Percentiles rank a stretch among this genome's conserved stretches.
phyloP scores from a whole-genome alignment of 768 basidiomycete species.

The Termitomyces sp. region DNA sequence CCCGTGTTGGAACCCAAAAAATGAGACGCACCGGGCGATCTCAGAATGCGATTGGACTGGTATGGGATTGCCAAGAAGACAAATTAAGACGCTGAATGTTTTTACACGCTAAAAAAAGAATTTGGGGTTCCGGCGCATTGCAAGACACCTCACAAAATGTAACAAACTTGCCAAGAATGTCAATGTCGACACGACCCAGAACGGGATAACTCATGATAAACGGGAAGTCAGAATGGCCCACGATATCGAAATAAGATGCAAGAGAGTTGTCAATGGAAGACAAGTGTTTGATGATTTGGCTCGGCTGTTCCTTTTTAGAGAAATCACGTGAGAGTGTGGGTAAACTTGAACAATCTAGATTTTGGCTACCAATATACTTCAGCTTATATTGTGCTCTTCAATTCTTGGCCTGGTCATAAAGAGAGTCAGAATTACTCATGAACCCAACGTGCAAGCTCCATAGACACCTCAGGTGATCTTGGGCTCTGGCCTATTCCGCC shows the following conservation, averaged over 20 bases:
- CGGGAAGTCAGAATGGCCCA: neutral
- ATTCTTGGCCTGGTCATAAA: neutral
- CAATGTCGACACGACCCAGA: neutral
- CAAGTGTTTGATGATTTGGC: neutral
- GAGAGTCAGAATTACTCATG: neutral
- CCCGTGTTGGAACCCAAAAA: neutral
- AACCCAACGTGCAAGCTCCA: neutral
- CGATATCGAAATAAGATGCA: neutral
- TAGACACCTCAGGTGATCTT: neutral
- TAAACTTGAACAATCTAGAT: neutral
- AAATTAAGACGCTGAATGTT: neutral
- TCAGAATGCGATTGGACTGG: constrained; percentile 1
- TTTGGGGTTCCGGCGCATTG: constrained; percentile 11
- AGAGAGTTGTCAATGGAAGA: neutral
- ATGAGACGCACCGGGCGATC: neutral
- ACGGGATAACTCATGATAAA: neutral
- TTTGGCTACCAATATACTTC: neutral
- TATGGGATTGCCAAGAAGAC: constrained; percentile 4
- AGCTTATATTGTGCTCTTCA: neutral
- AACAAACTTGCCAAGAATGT: neutral
- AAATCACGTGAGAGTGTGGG: neutral
- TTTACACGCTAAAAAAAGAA: neutral
- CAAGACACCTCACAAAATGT: neutral
- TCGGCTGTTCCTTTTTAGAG: neutral
- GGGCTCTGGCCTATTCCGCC: neutral